phyloP scores from a whole-genome alignment of 257 asterid genomes.

The Oldenlandia corymbosa region DNA sequence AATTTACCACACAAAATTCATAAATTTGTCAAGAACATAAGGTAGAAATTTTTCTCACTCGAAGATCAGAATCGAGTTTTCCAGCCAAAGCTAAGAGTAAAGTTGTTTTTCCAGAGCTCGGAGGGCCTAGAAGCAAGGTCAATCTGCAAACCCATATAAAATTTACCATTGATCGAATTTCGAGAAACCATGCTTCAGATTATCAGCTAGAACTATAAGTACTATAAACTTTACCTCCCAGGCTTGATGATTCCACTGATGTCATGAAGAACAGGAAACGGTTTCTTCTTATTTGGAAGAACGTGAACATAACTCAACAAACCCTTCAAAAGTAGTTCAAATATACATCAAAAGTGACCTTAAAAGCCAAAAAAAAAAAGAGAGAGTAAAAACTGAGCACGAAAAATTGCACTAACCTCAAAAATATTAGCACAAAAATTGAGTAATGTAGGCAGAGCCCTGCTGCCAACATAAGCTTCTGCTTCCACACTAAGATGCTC shows the following conservation, averaged over 20 bases:
- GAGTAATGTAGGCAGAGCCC: slow-evolving; percentile 78
- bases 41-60: slow-evolving; percentile 34
- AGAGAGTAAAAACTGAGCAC: background rate
- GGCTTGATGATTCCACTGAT: slow-evolving; percentile 77
- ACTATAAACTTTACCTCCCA: slow-evolving; percentile 47
- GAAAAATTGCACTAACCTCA: slow-evolving; percentile 45
- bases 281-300: slow-evolving; percentile 64
- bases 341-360: too few species aligned
- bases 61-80: slow-evolving; percentile 29
- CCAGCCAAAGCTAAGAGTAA: slow-evolving; percentile 2
- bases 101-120: slow-evolving; percentile 12
- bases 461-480: slow-evolving; percentile 72
- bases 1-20: background rate
- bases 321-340: slow-evolving; percentile 34
- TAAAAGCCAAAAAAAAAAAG: background rate
- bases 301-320: slow-evolving; percentile 49
- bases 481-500: slow-evolving; percentile 76
- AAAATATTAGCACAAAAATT: slow-evolving; percentile 57
- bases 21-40: background rate
- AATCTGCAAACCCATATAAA: slow-evolving; percentile 10
- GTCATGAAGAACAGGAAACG: slow-evolving; percentile 67
- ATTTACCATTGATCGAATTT: background rate
- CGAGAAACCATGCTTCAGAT: background rate
- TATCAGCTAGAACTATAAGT: background rate
- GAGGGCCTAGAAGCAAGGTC: slow-evolving; percentile 14